These are phyloP conservation scores for Cryphonectria carpinicola DNA, from an alignment of 2,329 filamentous ascomycete genomes.

Conservation along the genomic window DNA sequence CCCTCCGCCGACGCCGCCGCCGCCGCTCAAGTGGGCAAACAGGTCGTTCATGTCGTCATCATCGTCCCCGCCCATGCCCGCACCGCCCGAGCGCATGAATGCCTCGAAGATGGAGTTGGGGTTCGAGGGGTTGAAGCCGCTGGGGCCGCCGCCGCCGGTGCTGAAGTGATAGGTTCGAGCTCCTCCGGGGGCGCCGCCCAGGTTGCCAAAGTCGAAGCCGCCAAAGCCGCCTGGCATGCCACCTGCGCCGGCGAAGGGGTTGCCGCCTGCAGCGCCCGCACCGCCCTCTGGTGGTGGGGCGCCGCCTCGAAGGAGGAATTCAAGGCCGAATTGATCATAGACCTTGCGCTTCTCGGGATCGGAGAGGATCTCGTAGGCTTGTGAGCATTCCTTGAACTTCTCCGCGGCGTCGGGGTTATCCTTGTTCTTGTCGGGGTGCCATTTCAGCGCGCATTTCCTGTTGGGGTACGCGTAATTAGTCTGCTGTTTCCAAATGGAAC, in stretches of 20 bases:
- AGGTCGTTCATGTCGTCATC: constrained; percentile 57
- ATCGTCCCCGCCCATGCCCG: constrained; percentile 51
- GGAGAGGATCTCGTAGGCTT: constrained; percentile 97
- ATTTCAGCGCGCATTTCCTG: constrained; percentile 87
- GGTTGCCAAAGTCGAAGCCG: constrained; percentile 54
- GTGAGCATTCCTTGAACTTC: constrained; percentile 97
- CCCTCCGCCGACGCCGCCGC: constrained; percentile 42
- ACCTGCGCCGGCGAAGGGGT: constrained; percentile 61
- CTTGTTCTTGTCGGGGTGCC: constrained; percentile 98
- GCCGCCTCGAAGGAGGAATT: constrained; percentile 85
- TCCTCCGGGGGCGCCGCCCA: constrained; percentile 51
- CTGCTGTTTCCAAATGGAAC: not conserved
- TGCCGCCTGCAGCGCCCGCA: constrained; percentile 56
- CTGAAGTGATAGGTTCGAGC: constrained; percentile 68
- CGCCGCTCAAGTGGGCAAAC: constrained; percentile 55
- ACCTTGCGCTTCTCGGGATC: constrained; percentile 96
- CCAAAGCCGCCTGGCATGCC: constrained; percentile 60
- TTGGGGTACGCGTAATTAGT: constrained; percentile 41
- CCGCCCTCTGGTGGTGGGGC: constrained; percentile 65
- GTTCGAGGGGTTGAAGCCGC: constrained; percentile 81
- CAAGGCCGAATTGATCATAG: constrained; percentile 93
- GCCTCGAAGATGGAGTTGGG: constrained; percentile 84
- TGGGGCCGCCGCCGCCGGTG: constrained; percentile 56
- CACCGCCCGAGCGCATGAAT: constrained; percentile 68
- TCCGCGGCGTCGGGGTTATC: constrained; percentile 83